phyloP scores from a whole-genome alignment of 257 asterid species.

The Voacanga thouarsii region DNA sequence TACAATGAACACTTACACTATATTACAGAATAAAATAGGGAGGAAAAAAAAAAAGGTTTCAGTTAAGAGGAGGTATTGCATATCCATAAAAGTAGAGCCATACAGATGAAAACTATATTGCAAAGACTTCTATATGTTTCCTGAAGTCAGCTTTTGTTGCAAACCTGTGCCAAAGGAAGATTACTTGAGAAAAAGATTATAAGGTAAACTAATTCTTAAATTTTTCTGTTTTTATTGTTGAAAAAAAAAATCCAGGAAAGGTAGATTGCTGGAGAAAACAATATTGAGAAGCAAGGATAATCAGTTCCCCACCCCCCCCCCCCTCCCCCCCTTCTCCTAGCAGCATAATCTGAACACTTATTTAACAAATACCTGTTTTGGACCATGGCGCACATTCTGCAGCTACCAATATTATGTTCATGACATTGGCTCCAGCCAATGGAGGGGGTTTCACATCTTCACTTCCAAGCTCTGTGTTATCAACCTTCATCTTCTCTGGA shows the following conservation, averaged over 20 bases:
- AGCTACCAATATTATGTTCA: conserved; percentile 83
- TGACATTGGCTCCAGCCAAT: conserved; percentile 78
- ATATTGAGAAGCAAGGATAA: conserved; percentile 1
- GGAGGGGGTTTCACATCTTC: conserved; percentile 76
- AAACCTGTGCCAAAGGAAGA: neutral
- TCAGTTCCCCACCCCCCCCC: neutral
- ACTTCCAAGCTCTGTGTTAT: conserved; percentile 33
- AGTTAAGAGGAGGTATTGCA: neutral
- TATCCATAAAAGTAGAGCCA: neutral
- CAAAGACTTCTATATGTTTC: neutral
- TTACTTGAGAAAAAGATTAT: neutral
- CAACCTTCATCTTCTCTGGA: conserved; percentile 27
- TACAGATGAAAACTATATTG: neutral
- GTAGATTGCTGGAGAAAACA: neutral
- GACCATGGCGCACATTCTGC: conserved; percentile 94
- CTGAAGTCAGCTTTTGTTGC: neutral
- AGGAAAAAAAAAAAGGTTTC: neutral
- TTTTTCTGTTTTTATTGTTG: neutral
- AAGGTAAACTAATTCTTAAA: neutral
- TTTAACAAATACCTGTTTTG: conserved; percentile 68
- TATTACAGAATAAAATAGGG: neutral
- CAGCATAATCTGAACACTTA: neutral
- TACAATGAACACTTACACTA: neutral
- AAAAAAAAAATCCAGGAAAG: neutral
- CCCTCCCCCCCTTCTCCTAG: too few species aligned